Conservation (phyloP, 208 protist genomes). For the Crithidia bombi region DNA sequence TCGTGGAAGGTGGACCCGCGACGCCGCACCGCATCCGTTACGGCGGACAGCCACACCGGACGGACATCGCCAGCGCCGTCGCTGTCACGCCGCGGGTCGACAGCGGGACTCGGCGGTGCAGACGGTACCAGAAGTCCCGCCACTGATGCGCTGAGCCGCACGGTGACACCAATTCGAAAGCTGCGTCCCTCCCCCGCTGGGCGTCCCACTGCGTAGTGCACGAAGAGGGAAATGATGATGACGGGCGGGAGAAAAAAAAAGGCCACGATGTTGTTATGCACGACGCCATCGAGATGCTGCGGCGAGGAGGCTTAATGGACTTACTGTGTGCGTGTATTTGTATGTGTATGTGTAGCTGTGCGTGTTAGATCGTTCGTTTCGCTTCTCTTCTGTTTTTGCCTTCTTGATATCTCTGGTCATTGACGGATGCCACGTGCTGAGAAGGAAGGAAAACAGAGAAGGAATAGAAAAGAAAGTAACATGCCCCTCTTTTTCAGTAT, state of each 20-base stretch:
- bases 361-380: slow-evolving; percentile 9
- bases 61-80: slow-evolving; percentile 4
- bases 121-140: slow-evolving; percentile 7
- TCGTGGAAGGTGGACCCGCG: slow-evolving; percentile 14
- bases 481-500: background rate
- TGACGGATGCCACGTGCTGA: too few relatives aligned
- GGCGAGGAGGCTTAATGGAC: background rate
- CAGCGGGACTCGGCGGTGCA: background rate
- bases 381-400: slow-evolving; percentile 3
- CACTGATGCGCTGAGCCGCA: background rate
- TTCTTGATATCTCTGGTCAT: background rate
- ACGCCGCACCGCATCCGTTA: background rate
- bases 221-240: background rate
- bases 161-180: slow-evolving; percentile 19
- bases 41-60: background rate
- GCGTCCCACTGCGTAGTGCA: background rate
- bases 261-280: too few relatives aligned
- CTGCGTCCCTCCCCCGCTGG: background rate
- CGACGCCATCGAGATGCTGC: too few relatives aligned
- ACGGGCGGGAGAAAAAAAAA: background rate
- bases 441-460: too few relatives aligned
- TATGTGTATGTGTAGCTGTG: slow-evolving; percentile 17
- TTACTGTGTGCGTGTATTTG: background rate
- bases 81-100: slow-evolving; percentile 1
- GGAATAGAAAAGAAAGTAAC: too few relatives aligned